These are phyloP conservation scores for Phytopythium boreale DNA, from an alignment of 352 stramenopile species.

Conservation along the genomic window DNA sequence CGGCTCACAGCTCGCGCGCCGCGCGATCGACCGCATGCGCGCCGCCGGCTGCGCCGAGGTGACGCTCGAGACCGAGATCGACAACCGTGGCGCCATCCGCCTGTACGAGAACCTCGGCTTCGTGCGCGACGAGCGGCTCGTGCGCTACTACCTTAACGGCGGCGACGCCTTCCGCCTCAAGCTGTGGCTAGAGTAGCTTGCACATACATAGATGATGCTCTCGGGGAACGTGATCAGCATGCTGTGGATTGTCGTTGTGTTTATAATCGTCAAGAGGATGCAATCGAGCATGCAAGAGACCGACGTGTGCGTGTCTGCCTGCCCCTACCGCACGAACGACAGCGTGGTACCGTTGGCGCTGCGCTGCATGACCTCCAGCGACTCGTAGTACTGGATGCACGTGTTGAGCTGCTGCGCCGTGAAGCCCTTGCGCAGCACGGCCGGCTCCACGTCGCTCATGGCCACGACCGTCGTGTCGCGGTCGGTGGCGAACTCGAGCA, in stretches of 20 bases:
- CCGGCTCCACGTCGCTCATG: constrained; percentile 91
- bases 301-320: too few relatives aligned
- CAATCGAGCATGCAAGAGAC: not conserved
- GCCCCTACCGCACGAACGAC: constrained; percentile 57
- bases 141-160: constrained; percentile 96
- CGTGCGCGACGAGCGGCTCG: constrained; percentile 88
- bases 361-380: constrained; percentile 81
- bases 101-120: constrained; percentile 95
- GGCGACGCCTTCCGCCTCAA: constrained; percentile 93
- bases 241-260: not conserved
- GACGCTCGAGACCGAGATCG: constrained; percentile 93
- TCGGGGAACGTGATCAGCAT: too few relatives aligned
- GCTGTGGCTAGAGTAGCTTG: constrained; percentile 72
- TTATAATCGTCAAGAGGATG: too few relatives aligned
- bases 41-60: constrained; percentile 81
- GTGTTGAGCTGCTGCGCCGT: constrained; percentile 93
- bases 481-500: constrained; percentile 92
- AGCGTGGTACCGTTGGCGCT: constrained; percentile 73
- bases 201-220: too few relatives aligned
- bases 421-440: constrained; percentile 96
- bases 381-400: constrained; percentile 95
- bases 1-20: constrained; percentile 82
- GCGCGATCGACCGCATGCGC: constrained; percentile 89
- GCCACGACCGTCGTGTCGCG: constrained; percentile 63
- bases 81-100: constrained; percentile 88